Evolutionary conservation across 305 asterid genomes (phyloP).

Genomic region (Plantago coronopus): DNA sequence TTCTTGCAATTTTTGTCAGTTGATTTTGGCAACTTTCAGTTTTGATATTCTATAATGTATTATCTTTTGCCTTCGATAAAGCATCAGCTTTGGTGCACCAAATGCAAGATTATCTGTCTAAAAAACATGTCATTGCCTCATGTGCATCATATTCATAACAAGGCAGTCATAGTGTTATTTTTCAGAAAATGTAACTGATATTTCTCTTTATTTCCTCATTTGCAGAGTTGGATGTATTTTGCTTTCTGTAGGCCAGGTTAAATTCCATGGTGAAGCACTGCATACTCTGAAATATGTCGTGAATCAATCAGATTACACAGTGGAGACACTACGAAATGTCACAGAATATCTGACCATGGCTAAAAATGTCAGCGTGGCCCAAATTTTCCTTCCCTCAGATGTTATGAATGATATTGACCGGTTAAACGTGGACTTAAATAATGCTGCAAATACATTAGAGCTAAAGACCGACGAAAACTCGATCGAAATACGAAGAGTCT

Average conservation of each 20-base stretch:
- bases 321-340: constrained; percentile 76
- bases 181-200: neutral
- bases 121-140: no score
- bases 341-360: constrained; percentile 74
- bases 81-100: no score
- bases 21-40: no score
- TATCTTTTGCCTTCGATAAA: no score
- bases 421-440: constrained; percentile 55
- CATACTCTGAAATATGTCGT: constrained; percentile 71
- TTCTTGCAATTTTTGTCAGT: no score
- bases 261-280: constrained; percentile 73
- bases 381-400: constrained; percentile 85
- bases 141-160: no score
- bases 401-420: constrained; percentile 63
- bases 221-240: constrained; percentile 82
- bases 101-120: no score
- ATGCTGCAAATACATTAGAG: constrained; percentile 68
- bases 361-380: constrained; percentile 83
- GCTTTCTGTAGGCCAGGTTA: constrained; percentile 87
- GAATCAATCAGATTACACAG: constrained; percentile 90
- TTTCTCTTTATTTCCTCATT: constrained; percentile 20
- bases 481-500: constrained; percentile 53
- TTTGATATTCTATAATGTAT: no score
- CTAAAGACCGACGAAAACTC: constrained; percentile 69
- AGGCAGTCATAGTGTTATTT: no score